Base-by-base conservation (phyloP, 2,329 filamentous ascomycete species). In the Diplocarpon mali region DNA sequence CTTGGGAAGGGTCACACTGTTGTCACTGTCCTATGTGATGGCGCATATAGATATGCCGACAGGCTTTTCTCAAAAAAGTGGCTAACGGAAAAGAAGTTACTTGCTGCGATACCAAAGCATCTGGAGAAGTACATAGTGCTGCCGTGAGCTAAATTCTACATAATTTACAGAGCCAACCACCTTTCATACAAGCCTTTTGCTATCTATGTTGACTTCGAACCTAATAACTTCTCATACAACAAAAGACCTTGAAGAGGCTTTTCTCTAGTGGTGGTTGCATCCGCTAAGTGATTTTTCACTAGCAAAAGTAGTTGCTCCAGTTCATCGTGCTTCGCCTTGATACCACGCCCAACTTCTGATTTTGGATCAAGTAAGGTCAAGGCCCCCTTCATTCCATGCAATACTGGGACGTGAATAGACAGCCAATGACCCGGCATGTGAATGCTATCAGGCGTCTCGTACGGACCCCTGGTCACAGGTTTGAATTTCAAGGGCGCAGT, bases 31-130 rank as follows among this genome's bases (percentile, higher is more conserved):
- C 74, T 98, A 36, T 95, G 87, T 60, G 92, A 98, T 62, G 92
- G 92, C 48, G 92, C 92, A n/a, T 96, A 98, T 63, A 72, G 92
- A 60, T 98, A 98, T 64, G 92, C 92, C 5, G 92, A 98, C 53
- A 74, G 92, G 30, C 65, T 98, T 50, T 98, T 98, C 68, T 94
- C 86, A 37, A 78, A 78, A 64, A 89, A 83, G 65, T 98, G 92
- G 92, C 67, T 98, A 55, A 73, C 80, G 63, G 78, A 80, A 59
- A 98, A 96, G 78, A 84, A 83, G 46, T 69, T 98, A 53, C 65
- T 92, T 37, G 76, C 69, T 24, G 81, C 88, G 35, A 82, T 98
- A 62, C 92, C 92, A 6, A 75, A 85, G 68, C 80, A 85, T 61
- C 65, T 96, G 62, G 77, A 85, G 64, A 95, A 88, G 73, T 96